These are phyloP conservation scores for Colletotrichum lini DNA, from an alignment of 2,329 filamentous ascomycete genomes.

Conservation along the genomic window DNA sequence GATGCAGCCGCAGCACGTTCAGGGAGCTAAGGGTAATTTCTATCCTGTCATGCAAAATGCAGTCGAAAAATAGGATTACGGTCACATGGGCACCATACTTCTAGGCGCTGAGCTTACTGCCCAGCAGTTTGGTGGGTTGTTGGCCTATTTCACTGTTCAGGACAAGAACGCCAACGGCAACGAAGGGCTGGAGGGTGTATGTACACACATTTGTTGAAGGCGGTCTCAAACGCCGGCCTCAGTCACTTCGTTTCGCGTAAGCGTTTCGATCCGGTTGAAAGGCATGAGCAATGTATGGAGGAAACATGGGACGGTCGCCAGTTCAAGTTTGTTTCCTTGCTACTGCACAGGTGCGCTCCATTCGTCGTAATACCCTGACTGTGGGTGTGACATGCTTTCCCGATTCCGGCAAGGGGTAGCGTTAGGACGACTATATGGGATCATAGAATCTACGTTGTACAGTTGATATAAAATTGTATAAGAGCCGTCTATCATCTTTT, in stretches of 20 bases:
- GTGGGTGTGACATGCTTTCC: neutral
- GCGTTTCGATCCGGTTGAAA: neutral
- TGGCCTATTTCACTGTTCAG: too few species aligned
- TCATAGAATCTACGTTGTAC: neutral
- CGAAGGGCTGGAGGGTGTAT: neutral
- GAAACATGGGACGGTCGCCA: neutral
- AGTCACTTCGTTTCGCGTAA: neutral
- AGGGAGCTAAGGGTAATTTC: neutral
- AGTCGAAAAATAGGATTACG: neutral
- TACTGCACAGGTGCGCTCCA: neutral
- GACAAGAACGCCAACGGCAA: too few species aligned
- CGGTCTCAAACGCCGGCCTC: neutral
- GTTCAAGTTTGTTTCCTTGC: neutral
- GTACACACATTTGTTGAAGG: neutral
- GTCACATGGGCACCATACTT: neutral
- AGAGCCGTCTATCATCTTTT: neutral
- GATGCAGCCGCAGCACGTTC: neutral
- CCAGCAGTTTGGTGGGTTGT: neutral
- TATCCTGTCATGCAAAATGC: neutral
- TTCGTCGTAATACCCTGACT: neutral
- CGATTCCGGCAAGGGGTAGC: conserved; percentile 14
- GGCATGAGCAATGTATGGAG: neutral
- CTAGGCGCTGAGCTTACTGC: too few species aligned
- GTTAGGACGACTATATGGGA: conserved; percentile 6
- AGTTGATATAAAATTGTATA: neutral